Conservation (phyloP, 148 eudicot species). For the Heliosperma pusillum region DNA sequence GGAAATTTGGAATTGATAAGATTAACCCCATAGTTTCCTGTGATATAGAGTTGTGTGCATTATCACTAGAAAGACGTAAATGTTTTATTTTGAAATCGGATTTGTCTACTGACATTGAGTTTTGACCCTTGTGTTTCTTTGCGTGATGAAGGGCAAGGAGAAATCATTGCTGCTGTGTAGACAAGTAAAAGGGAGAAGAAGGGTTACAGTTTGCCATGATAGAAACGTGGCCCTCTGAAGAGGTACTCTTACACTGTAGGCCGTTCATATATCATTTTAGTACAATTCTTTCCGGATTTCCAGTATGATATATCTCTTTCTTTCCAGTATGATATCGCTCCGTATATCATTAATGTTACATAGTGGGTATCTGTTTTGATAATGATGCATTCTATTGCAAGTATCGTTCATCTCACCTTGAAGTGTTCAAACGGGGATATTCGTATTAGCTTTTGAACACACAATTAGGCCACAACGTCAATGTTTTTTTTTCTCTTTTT, state of each 20-base stretch:
- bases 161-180: constrained; percentile 39
- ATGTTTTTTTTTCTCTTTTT: not conserved
- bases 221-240: constrained; percentile 82
- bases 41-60: not conserved
- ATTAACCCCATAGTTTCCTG: not conserved
- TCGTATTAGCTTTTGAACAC: not conserved
- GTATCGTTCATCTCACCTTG: not conserved
- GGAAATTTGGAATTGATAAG: not conserved
- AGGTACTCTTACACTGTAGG: constrained; percentile 40
- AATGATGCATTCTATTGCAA: not conserved
- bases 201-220: constrained; percentile 75
- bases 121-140: not conserved
- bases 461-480: not conserved
- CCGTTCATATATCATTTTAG: not conserved
- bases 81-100: not conserved
- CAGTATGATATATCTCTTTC: not conserved
- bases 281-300: not conserved
- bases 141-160: constrained; percentile 45
- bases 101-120: not conserved
- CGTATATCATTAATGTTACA: not conserved
- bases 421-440: not conserved
- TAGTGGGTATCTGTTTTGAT: not conserved
- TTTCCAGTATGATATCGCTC: not conserved
- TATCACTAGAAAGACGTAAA: not conserved
- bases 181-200: constrained; percentile 63